Conservation (phyloP, 2,329 filamentous ascomycete species). For the Fusarium beomiforme region DNA sequence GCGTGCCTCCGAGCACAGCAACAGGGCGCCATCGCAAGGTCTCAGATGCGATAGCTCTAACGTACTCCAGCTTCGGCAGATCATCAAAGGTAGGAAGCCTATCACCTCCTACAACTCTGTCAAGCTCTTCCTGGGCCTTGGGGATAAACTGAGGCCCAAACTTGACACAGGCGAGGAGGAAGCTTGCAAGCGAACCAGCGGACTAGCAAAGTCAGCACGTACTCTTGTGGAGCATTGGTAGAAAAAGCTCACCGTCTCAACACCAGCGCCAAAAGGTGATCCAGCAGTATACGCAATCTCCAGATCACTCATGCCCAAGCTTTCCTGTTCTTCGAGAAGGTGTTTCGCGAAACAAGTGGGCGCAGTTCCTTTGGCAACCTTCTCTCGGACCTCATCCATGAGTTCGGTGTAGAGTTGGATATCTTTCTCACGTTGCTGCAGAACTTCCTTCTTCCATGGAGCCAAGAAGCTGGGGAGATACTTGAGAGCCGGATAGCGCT, state of each 20-base stretch:
- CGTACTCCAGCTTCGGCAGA: constrained; percentile 46
- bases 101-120: constrained; percentile 50
- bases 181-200: constrained; percentile 59
- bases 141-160: constrained; percentile 60
- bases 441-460: constrained; percentile 53
- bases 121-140: constrained; percentile 52
- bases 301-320: constrained; percentile 52
- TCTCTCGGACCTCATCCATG: constrained; percentile 53
- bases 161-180: constrained; percentile 63
- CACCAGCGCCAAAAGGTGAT: constrained; percentile 56
- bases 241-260: constrained; percentile 49
- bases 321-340: constrained; percentile 53
- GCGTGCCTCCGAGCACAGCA: constrained; percentile 55
- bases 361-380: constrained; percentile 44
- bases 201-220: constrained; percentile 39
- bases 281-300: constrained; percentile 58
- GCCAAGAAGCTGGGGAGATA: constrained; percentile 51
- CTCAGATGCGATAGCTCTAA: constrained; percentile 51
- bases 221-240: rapidly evolving
- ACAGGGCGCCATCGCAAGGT: constrained; percentile 55
- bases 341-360: constrained; percentile 56
- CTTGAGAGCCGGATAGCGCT: constrained; percentile 53
- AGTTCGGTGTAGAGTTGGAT: constrained; percentile 52
- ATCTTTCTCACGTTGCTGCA: constrained; percentile 51
- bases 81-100: constrained; percentile 52